These are phyloP conservation scores for Monosporozyma solicola DNA, from an alignment of 805 yeast species.

Conservation along the genomic window DNA sequence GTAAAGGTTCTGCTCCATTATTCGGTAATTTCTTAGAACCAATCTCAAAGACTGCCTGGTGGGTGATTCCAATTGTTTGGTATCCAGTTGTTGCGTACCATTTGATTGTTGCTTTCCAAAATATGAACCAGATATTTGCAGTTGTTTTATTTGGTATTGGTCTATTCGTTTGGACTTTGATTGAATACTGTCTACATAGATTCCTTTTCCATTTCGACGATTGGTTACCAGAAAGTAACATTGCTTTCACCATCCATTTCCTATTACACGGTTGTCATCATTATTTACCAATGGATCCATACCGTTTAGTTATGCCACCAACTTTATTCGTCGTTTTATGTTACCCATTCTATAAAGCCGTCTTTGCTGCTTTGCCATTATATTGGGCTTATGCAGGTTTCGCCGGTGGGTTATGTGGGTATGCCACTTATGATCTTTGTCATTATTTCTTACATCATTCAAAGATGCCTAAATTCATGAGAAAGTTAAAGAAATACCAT, in stretches of 20 bases:
- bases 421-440: constrained; percentile 84
- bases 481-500: constrained; percentile 79
- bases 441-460: constrained; percentile 92
- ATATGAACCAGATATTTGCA: constrained; percentile 38
- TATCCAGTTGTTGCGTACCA: constrained; percentile 66
- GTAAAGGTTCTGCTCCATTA: constrained; percentile 91
- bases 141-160: constrained; percentile 64
- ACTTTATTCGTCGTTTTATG: constrained; percentile 64
- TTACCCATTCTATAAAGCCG: constrained; percentile 71
- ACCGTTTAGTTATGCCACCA: constrained; percentile 95
- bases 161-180: constrained; percentile 84
- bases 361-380: constrained; percentile 69
- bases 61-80: constrained; percentile 83
- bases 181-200: constrained; percentile 84
- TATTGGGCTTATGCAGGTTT: constrained; percentile 84
- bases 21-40: constrained; percentile 96
- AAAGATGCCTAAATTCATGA: constrained; percentile 65
- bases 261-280: constrained; percentile 94
- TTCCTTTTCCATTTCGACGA: constrained; percentile 88
- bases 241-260: constrained; percentile 77
- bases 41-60: constrained; percentile 87
- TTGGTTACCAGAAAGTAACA: constrained; percentile 70
- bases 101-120: constrained; percentile 48
- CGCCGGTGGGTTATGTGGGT: constrained; percentile 94
- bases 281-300: constrained; percentile 92